Percentiles rank a stretch among this genome's conserved stretches.
Evolutionary conservation across 352 stramenopile genomes (phyloP).

Genomic region (Aphanomyces euteiches): DNA sequence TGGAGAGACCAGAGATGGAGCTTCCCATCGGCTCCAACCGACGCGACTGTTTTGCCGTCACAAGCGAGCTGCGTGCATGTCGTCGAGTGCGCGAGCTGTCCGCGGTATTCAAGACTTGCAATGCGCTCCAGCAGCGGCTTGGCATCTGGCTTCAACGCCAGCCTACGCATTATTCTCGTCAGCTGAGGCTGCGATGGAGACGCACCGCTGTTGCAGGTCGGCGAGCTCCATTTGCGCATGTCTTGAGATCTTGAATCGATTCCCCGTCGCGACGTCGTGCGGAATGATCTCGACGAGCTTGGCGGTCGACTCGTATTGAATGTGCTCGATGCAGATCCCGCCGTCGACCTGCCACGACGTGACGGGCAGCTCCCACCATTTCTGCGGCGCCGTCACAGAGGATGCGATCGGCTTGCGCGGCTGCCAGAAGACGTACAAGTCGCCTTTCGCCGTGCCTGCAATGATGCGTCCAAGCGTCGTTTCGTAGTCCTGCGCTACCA

Average conservation of each 20-base stretch:
- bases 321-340: slow-evolving; percentile 50
- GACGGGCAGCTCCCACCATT: slow-evolving; percentile 74
- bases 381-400: slow-evolving; percentile 42
- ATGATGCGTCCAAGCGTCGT: slow-evolving; percentile 58
- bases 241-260: slow-evolving; percentile 58
- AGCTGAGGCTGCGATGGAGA: background rate
- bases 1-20: slow-evolving; percentile 56
- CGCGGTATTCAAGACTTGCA: slow-evolving; percentile 50
- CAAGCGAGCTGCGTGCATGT: slow-evolving; percentile 49
- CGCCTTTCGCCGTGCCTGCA: slow-evolving; percentile 57
- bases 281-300: slow-evolving; percentile 60
- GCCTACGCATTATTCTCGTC: background rate
- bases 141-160: slow-evolving; percentile 23
- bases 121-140: slow-evolving; percentile 33
- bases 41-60: slow-evolving; percentile 53
- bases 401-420: slow-evolving; percentile 42
- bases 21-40: slow-evolving; percentile 46
- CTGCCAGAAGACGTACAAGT: slow-evolving; percentile 68
- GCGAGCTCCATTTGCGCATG: slow-evolving; percentile 57
- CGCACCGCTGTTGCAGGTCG: slow-evolving; percentile 45
- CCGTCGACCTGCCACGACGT: slow-evolving; percentile 60
- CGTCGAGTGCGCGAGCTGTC: slow-evolving; percentile 44
- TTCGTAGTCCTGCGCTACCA: slow-evolving; percentile 40
- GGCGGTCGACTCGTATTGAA: slow-evolving; percentile 53
- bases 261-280: slow-evolving; percentile 58